Evolutionary conservation across 345 rosid species (phyloP).

Genomic region (Noccaea caerulescens): DNA sequence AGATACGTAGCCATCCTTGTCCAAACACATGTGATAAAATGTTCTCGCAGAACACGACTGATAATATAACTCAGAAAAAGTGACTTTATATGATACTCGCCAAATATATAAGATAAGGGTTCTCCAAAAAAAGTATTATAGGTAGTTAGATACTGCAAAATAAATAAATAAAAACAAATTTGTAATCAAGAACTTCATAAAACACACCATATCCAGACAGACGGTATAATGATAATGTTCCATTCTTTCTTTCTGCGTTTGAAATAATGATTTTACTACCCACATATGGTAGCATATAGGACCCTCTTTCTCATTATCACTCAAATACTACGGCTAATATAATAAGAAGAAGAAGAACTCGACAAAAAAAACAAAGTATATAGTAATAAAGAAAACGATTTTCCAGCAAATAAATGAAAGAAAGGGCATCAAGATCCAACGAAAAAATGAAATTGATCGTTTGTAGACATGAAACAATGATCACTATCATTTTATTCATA

Average conservation of each 20-base stretch:
- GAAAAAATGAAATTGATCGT: constrained; percentile 14
- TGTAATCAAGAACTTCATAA: constrained; percentile 34
- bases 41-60: constrained; percentile 8
- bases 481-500: neutral
- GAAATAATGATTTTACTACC: constrained; percentile 27
- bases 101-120: constrained; percentile 7
- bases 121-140: constrained; percentile 17
- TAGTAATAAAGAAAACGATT: neutral
- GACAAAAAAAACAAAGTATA: neutral
- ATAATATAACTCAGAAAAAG: constrained; percentile 17
- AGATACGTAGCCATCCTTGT: constrained; percentile 26
- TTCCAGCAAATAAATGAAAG: constrained; percentile 8
- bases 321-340: constrained; percentile 8
- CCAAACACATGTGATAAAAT: constrained; percentile 18
- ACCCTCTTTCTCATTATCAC: constrained; percentile 30
- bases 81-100: neutral
- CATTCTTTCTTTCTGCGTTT: constrained; percentile 28
- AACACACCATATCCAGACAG: constrained; percentile 40
- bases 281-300: constrained; percentile 25
- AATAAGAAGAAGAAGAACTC: neutral
- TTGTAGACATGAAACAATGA: constrained; percentile 18
- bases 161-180: neutral
- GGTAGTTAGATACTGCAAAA: constrained; percentile 10
- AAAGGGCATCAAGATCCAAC: constrained; percentile 12
- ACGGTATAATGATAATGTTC: constrained; percentile 38